Evolutionary conservation across 352 stramenopile genomes (phyloP).

Genomic region (Globisporangium polare): DNA sequence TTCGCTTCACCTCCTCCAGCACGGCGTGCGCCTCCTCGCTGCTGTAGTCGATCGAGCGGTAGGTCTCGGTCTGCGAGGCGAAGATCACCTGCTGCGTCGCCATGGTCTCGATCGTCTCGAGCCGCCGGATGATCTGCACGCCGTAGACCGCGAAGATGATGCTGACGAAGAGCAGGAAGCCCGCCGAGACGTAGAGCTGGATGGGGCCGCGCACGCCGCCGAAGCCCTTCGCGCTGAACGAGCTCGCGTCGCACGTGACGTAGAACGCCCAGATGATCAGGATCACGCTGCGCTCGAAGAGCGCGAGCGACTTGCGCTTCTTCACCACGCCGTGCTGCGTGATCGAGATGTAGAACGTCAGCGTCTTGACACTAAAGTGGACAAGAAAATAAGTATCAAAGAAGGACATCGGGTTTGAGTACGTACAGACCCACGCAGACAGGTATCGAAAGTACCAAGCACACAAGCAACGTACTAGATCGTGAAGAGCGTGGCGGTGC

Average conservation of each 20-base stretch:
- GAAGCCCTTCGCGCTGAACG: conserved; percentile 35
- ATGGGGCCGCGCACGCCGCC: conserved; percentile 19
- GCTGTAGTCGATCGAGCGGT: conserved; percentile 14
- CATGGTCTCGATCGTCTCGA: conserved; percentile 40
- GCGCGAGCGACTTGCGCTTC: conserved; percentile 22
- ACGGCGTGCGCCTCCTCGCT: conserved; percentile 7
- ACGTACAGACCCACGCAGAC: not conserved
- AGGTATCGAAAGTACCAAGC: conserved; percentile 1
- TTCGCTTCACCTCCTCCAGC: conserved; percentile 15
- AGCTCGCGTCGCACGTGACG: conserved; percentile 26
- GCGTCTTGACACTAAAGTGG: conserved; percentile 35
- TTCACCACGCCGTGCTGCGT: conserved; percentile 42
- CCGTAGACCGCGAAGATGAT: conserved; percentile 27
- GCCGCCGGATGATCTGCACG: conserved; percentile 31
- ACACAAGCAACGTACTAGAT: conserved; percentile 38
- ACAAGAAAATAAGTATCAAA: not conserved
- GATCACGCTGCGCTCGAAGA: conserved; percentile 26
- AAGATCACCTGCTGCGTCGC: conserved; percentile 12
- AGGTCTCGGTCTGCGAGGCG: conserved; percentile 4
- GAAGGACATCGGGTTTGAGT: too few relatives aligned
- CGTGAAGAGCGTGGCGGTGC: conserved; percentile 53
- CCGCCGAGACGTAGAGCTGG: conserved; percentile 22
- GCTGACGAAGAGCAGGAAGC: conserved; percentile 22
- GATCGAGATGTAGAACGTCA: conserved; percentile 55
- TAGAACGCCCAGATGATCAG: conserved; percentile 40